phyloP scores from a whole-genome alignment of 768 basidiomycete genomes.

The Pilatotrama ljubarskyi region DNA sequence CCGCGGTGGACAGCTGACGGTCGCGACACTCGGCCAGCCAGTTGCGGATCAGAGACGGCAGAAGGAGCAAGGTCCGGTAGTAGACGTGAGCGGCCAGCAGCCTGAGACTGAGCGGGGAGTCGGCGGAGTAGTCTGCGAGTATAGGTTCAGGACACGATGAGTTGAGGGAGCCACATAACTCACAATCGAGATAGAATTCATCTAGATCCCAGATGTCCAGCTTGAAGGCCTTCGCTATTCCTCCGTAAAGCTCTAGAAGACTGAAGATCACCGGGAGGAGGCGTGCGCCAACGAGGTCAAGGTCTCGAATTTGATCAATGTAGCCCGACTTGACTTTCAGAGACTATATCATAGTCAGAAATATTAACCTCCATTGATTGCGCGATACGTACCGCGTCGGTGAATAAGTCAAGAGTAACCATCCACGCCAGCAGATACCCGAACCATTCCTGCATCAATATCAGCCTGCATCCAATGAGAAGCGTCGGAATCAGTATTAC shows the following conservation, averaged over 20 bases:
- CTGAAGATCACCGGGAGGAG: slow-evolving; percentile 76
- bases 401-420: slow-evolving; percentile 83
- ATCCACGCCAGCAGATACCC: slow-evolving; percentile 86
- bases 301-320: slow-evolving; percentile 78
- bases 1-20: slow-evolving; percentile 75
- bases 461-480: slow-evolving; percentile 3
- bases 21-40: slow-evolving; percentile 92
- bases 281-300: slow-evolving; percentile 57
- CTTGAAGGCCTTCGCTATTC: slow-evolving; percentile 68
- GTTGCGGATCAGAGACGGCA: slow-evolving; percentile 81
- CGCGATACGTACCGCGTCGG: slow-evolving; percentile 65
- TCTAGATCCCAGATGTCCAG: slow-evolving; percentile 86
- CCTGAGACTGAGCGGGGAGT: slow-evolving; percentile 49
- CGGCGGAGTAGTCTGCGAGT: slow-evolving; percentile 56
- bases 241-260: slow-evolving; percentile 66
- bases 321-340: slow-evolving; percentile 84
- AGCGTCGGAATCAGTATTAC: slow-evolving; percentile 28
- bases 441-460: slow-evolving; percentile 43
- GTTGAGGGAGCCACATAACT: slow-evolving; percentile 26
- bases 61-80: slow-evolving; percentile 79
- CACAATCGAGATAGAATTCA: slow-evolving; percentile 76
- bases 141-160: not conserved
- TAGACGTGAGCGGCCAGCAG: slow-evolving; percentile 86
- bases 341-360: slow-evolving; percentile 51
- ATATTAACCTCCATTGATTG: not conserved